Evolutionary conservation across 805 yeast genomes (phyloP), one percentile per base, ranked within the genome.

Genomic region (Scheffersomyces coipomensis): DNA sequence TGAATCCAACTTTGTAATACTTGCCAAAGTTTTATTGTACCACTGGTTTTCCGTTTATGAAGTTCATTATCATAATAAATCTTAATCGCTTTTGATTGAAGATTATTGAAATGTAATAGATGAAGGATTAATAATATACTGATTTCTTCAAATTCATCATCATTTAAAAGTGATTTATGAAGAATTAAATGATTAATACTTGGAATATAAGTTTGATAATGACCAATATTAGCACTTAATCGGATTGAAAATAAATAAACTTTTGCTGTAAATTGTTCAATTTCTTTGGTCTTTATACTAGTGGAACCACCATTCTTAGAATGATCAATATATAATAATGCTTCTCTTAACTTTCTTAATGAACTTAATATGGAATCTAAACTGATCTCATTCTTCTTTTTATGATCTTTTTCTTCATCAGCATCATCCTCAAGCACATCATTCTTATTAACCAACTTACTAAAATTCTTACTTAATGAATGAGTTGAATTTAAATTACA

Each of bases 191-290:
- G 70, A 29, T 56, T 52, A n/a, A 78, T 66, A 19, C 78, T 62
- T 2, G 86, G 84, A 3, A 78, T 41, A 47, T 77, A 80, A 1
- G 83, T 68, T 43, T 77, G 76, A 48, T 73, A 71, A 42, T 76
- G 75, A 7, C 78, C 78, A 4, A 66, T 49, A 3, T 64, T 56
- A 0, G 76, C 64, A 1, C 79, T 59, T 17, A 75, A 62, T 24
- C 78, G 50, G 7, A 73, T 64, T 0, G 83, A 76, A 26, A 65
- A 68, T 21, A 79, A 44, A 41, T 67, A 74, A 17, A 81, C 81
- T n/a, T 58, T 53, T 34, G 62, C 64, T 8, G 71, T 52, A 13
- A 27, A 27, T 27, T 13, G 8, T 15, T 27, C 18, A 27, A 27
- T 10, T 27, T 27, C 30, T 27, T 13, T 27, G 15, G n/a, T 18